Evolutionary conservation across 2,329 filamentous ascomycete species (phyloP).

Genomic region (Aureobasidium sp.): DNA sequence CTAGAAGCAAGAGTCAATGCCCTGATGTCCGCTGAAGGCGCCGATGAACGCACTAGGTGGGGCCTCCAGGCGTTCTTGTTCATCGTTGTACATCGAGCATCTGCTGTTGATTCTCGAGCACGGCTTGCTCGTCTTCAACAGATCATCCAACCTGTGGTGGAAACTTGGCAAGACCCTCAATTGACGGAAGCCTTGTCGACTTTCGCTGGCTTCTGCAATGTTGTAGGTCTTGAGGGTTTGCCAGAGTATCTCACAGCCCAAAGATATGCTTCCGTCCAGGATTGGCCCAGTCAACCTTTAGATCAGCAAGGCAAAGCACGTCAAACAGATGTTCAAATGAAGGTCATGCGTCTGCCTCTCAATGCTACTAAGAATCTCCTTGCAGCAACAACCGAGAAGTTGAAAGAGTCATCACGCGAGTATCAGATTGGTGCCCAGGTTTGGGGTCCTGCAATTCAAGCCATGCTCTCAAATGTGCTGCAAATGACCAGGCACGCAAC

Average conservation of each 20-base stretch:
- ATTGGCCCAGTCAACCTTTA: constrained; percentile 74
- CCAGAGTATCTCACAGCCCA: constrained; percentile 69
- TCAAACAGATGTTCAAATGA: constrained; percentile 70
- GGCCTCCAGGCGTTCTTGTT: constrained; percentile 88
- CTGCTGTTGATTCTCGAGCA: constrained; percentile 60
- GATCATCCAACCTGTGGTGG: constrained; percentile 76
- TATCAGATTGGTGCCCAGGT: constrained; percentile 70
- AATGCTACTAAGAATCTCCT: constrained; percentile 85
- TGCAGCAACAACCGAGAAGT: constrained; percentile 83
- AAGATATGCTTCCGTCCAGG: constrained; percentile 65
- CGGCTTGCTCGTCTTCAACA: constrained; percentile 65
- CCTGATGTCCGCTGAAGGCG: constrained; percentile 62
- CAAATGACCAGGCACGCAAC: constrained; percentile 84
- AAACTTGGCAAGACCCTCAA: constrained; percentile 67
- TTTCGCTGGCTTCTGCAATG: constrained; percentile 70
- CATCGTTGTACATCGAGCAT: constrained; percentile 83
- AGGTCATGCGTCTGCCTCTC: constrained; percentile 67
- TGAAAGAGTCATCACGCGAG: constrained; percentile 64
- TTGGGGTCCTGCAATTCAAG: constrained; percentile 78
- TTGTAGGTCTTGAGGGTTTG: constrained; percentile 73
- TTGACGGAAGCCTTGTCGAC: constrained; percentile 64
- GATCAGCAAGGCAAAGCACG: constrained; percentile 72
- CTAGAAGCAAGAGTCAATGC: constrained; percentile 77
- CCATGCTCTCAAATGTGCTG: constrained; percentile 81
- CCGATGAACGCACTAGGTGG: constrained; percentile 77